Evolutionary conservation across 208 protist genomes (phyloP), one percentile per base, ranked within the genome.

Genomic region (Giardia muris): DNA sequence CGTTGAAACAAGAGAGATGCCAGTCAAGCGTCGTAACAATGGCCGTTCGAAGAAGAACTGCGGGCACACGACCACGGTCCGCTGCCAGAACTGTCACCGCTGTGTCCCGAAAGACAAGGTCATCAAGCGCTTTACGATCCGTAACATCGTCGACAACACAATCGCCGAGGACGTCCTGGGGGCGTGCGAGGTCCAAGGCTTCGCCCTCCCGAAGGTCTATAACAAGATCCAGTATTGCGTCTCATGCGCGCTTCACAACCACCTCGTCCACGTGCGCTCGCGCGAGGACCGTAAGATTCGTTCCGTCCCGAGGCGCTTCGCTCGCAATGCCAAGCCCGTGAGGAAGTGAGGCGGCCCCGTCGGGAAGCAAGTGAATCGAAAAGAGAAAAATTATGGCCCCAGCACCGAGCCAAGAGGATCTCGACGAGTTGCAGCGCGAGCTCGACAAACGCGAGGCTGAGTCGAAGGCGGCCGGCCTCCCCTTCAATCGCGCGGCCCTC

Each of bases 151-250:
- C 42, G 98, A 99, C 94, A 96, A 96, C 90, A 97, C 96, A 92
- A 96, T 98, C 92, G 97, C 97, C 94, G 95, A 97, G 45, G 94
- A 95, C 93, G 96, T 95, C 92, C 97, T 96, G 95, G 46, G 57
- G 67, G 67, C 90, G 45, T 93, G 91, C 46, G 92, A 46, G 67
- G 22, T 89, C 10, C 45, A 46, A 92, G 94, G 47, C 10, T 97
- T 97, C 94, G 92, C 93, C 92, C 96, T 99, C 93, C 98, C 98
- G 92, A 99, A 99, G 97, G 95, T 98, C 89, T 99, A 99, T 97
- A 96, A 98, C 94, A 99, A 99, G 97, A 95, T 98, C 95, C 96
- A 98, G 95, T 99, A 98, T 96, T 99, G 98, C 96, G 97, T 99
- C 92, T 98, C 98, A 43, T 99, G 98, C 96, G 98, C 98, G 92